Evolutionary conservation across 1,284 basidiomycete species (phyloP).

Genomic region (Cutaneotrichosporon sp.): DNA sequence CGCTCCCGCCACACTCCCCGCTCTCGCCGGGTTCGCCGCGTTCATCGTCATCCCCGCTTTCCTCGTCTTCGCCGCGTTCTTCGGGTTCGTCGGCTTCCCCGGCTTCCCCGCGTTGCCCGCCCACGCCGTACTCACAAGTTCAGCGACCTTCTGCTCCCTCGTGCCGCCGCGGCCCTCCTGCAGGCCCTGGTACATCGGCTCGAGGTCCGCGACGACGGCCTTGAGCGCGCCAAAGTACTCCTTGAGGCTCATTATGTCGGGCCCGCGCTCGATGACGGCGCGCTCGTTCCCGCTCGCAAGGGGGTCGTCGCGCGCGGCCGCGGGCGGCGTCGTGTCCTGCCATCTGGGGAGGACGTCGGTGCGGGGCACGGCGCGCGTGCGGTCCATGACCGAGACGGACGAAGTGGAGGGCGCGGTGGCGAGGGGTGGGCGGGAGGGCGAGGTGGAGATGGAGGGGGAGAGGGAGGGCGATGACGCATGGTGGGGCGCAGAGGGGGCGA

Average conservation of each 20-base stretch:
- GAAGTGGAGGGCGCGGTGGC: neutral
- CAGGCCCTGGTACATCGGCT: constrained; percentile 48
- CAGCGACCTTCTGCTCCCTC: constrained; percentile 47
- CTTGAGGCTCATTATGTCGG: constrained; percentile 43
- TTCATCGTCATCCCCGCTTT: too few species aligned
- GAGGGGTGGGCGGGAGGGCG: neutral
- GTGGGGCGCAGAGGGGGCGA: neutral
- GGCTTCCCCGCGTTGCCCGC: too few species aligned
- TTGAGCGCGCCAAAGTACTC: constrained; percentile 49
- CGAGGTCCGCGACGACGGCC: constrained; percentile 46
- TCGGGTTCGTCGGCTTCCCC: neutral
- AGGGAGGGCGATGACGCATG: neutral
- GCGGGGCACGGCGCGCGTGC: constrained; percentile 19
- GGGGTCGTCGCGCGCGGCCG: constrained; percentile 2
- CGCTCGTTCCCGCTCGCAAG: constrained; percentile 38
- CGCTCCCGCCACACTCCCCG: too few species aligned
- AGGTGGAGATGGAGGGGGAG: neutral
- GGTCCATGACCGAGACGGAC: constrained; percentile 22
- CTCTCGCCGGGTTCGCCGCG: too few species aligned
- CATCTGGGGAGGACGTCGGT: constrained; percentile 21
- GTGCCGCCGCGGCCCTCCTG: constrained; percentile 43
- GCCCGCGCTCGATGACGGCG: constrained; percentile 38
- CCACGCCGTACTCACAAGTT: constrained; percentile 35
- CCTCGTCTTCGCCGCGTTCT: neutral
- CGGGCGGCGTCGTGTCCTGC: constrained; percentile 8